Base-by-base conservation (phyloP, 768 basidiomycete species). In the Mycena capillaripes region DNA sequence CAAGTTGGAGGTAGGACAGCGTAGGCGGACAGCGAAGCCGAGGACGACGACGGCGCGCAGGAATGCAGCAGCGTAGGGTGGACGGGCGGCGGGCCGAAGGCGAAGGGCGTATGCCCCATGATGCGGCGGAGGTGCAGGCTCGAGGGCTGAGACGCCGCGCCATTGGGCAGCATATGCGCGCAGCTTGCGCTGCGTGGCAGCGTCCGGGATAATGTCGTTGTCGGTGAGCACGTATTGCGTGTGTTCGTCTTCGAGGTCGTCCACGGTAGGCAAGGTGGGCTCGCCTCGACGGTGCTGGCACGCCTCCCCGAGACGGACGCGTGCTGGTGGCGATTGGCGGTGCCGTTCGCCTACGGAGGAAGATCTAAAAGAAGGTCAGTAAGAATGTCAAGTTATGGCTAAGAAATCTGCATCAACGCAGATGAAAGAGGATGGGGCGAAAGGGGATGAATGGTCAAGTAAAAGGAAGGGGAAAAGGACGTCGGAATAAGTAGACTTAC, bases 271-370 rank as follows among this genome's bases (percentile, higher is more conserved):
- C n/a, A n/a, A n/a, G 74, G 77, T 57, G 75, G 74, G 29, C 3
- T n/a, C n/a, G 74, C 44, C 14, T 71, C 50, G 17, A 77, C 72
- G 75, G 79, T 27, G 57, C 62, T 56, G 79, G 57, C 69, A 74
- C 75, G 76, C 11, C 65, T 67, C 29, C 66, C 72, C 1, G 57
- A 77, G 74, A 81, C 79, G 42, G 85, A 82, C 19, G 85, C 66
- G 10, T 66, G 52, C 36, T 67, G 55, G 14, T 62, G 53, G 23
- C 34, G 36, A 9, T 46, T 29, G 12, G 21, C 1, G 23, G 23
- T 8, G n/a, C 23, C 38, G 16, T 38, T 38, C 11, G 38, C 38
- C 11, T 10, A 38, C 38, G 38, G 38, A 16, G 48, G 48, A 27
- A 50, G 23, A 50, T 50, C 48, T 25, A 23, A 27, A 50, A 50